phyloP scores from a whole-genome alignment of 768 basidiomycete genomes.

The Russula lepida region DNA sequence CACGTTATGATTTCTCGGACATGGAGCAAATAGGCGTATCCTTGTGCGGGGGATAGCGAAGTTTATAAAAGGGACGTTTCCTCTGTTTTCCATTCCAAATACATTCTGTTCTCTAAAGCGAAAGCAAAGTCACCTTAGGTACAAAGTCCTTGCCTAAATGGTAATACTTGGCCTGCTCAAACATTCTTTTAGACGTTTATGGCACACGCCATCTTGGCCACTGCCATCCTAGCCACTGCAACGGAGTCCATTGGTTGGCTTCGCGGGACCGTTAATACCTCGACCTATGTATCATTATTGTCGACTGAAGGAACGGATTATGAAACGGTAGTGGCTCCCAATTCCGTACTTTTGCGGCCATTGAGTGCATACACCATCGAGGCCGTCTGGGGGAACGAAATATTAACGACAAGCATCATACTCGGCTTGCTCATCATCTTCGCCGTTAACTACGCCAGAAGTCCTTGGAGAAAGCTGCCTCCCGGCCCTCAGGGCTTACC shows the following conservation, averaged over 20 bases:
- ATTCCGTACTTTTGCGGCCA: neutral
- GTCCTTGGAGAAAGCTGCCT: conserved; percentile 6
- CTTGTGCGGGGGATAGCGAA: neutral
- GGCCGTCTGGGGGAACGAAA: neutral
- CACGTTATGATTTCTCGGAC: neutral
- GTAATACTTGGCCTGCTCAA: no score
- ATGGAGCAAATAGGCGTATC: neutral
- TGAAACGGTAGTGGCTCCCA: no score
- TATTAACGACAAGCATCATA: neutral
- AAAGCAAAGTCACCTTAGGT: neutral
- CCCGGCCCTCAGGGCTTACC: conserved; percentile 1
- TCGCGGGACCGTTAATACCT: no score
- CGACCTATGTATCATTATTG: no score
- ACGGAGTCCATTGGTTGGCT: no score
- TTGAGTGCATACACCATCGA: neutral
- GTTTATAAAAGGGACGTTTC: neutral
- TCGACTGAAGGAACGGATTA: no score
- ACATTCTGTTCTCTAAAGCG: neutral
- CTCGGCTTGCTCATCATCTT: neutral
- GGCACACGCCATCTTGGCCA: neutral
- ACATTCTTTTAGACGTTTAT: neutral
- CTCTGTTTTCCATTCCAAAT: neutral
- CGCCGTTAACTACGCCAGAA: neutral
- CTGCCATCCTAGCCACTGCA: no score
- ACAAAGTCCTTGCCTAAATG: no score